Evolutionary conservation across 192 early-diverging fungal species (phyloP), one percentile per base, ranked within the genome.

Genomic region (Gonapodya prolifera): DNA sequence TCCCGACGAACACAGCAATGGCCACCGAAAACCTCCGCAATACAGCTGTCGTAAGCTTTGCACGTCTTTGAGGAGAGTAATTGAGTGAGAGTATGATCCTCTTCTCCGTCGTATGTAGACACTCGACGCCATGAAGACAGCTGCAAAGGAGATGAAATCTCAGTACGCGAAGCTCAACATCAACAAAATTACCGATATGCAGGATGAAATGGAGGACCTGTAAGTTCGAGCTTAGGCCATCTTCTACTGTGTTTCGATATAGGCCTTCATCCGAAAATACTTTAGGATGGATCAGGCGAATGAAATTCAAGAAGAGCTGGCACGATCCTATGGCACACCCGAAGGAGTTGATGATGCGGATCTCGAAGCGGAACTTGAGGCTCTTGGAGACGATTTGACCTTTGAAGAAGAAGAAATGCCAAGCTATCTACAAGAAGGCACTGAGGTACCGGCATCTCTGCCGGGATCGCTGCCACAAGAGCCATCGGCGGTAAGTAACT

Each of bases 161-260:
- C 95, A 98, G 82, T 98, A 96, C 84, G 98, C 98, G 83, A 93
- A 93, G 76, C 86, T 99, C 69, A 92, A 96, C 75, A 76, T 98
- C 36, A 94, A 96, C 83, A 95, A 96, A 82, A 95, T 99, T 83
- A 94, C 95, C 81, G 94, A 94, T 85, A 69, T 98, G 78, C 96
- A 98, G 88, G 96, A 98, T 78, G 98, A 99, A 80, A 95, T 98
- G 94, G 94, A 96, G 70, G 98, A 99, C 77, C 84, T 98, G 76
- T 81, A n/a, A n/a, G n/a, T n/a, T n/a, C n/a, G n/a, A n/a, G n/a
- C n/a, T n/a, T n/a, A n/a, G n/a, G n/a, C n/a, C n/a, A n/a, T n/a
- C n/a, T n/a, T n/a, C n/a, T n/a, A n/a, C n/a, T n/a, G n/a, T n/a
- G n/a, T n/a, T n/a, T n/a, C n/a, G n/a, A n/a, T n/a, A n/a, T n/a